Evolutionary conservation across 495 filamentous ascomycete species (phyloP).

Genomic region (Oleoguttula mirabilis): DNA sequence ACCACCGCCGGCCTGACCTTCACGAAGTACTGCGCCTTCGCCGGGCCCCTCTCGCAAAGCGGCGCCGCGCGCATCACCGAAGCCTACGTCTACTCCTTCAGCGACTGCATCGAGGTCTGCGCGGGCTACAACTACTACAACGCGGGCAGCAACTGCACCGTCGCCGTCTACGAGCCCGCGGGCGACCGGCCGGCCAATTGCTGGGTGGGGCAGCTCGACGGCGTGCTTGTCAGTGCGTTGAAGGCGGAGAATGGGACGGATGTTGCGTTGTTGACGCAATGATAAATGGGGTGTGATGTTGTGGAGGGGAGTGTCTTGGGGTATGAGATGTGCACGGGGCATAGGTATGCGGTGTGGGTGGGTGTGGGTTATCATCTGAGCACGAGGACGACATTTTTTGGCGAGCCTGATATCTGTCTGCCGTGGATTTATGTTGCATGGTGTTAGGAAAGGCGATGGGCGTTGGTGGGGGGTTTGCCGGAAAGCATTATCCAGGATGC

Average conservation of each 20-base stretch:
- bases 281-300: neutral
- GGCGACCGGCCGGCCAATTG: slow-evolving; percentile 9
- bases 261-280: slow-evolving; percentile 4
- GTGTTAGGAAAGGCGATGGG: too few relatives aligned
- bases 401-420: too few relatives aligned
- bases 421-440: too few relatives aligned
- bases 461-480: too few relatives aligned
- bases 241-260: neutral
- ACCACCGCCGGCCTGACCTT: slow-evolving; percentile 8
- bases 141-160: slow-evolving; percentile 4
- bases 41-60: neutral
- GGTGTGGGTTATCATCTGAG: too few relatives aligned
- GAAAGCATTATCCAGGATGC: too few relatives aligned
- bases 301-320: too few relatives aligned
- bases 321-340: too few relatives aligned
- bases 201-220: slow-evolving; percentile 5
- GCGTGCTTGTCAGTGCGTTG: neutral
- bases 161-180: slow-evolving; percentile 8
- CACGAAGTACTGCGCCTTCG: slow-evolving; percentile 13
- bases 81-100: slow-evolving; percentile 16
- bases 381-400: too few relatives aligned
- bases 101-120: slow-evolving; percentile 19
- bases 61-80: slow-evolving; percentile 2
- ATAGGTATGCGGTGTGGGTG: too few relatives aligned
- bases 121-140: slow-evolving; percentile 8